Evolutionary conservation across 78 protist genomes (phyloP).

Genomic region (Dictyostelium brefeldianum): DNA sequence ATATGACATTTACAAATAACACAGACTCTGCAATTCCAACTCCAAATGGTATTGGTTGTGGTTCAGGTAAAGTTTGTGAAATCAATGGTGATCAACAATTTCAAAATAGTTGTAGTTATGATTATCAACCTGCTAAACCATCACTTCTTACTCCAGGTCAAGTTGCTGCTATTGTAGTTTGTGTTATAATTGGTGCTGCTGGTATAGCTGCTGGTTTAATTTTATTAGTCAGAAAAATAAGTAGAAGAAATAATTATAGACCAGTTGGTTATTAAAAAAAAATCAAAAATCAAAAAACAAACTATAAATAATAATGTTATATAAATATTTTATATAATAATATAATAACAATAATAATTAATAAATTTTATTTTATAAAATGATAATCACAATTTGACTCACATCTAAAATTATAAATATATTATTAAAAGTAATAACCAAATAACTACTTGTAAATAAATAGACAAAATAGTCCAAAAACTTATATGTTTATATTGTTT

Average conservation of each 20-base stretch:
- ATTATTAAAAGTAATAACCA: too few species aligned
- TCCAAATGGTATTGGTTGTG: constrained; percentile 27
- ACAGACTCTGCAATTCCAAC: not conserved
- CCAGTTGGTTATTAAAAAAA: not conserved
- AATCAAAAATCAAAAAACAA: too few species aligned
- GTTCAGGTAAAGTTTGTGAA: not conserved
- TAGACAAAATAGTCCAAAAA: too few species aligned
- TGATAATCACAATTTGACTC: too few species aligned
- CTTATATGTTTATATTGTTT: too few species aligned
- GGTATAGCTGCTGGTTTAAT: not conserved
- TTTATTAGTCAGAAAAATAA: not conserved
- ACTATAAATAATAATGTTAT: not conserved
- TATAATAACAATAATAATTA: too few species aligned
- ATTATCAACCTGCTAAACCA: constrained; percentile 1
- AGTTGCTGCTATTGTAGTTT: constrained; percentile 1
- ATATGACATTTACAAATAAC: not conserved
- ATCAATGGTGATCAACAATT: not conserved
- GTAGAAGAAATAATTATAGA: not conserved
- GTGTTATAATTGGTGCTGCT: constrained; percentile 1
- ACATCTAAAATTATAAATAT: too few species aligned
- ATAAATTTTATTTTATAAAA: too few species aligned
- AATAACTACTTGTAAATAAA: too few species aligned
- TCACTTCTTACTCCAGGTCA: not conserved
- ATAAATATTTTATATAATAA: too few species aligned
- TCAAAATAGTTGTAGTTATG: constrained; percentile 3